These are phyloP conservation scores for Sporothrix schenckii DNA, from an alignment of 2,329 filamentous ascomycete species.

Conservation along the genomic window DNA sequence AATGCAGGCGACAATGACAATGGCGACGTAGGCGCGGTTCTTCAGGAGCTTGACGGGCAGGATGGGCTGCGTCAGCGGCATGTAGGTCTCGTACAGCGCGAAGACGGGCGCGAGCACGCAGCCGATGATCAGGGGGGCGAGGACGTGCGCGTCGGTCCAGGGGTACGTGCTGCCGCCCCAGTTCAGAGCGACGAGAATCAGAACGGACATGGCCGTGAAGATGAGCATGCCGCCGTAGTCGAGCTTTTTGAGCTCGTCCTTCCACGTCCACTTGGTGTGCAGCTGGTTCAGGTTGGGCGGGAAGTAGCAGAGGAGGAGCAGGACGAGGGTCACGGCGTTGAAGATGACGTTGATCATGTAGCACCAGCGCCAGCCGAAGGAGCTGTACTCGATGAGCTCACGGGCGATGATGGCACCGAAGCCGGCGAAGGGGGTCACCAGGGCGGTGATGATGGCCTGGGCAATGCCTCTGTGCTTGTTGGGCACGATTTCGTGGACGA, in stretches of 20 bases:
- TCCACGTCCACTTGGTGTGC: constrained; percentile 44
- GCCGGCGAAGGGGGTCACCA: constrained; percentile 39
- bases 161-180: constrained; percentile 50
- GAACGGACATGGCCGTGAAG: constrained; percentile 50
- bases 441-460: constrained; percentile 41
- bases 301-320: constrained; percentile 47
- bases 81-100: constrained; percentile 40
- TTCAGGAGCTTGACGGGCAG: constrained; percentile 45
- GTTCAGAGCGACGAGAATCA: constrained; percentile 53
- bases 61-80: constrained; percentile 42
- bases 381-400: constrained; percentile 43
- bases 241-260: constrained; percentile 43
- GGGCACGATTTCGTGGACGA: constrained; percentile 48
- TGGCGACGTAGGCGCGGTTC: constrained; percentile 41
- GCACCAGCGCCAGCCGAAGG: constrained; percentile 47
- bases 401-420: constrained; percentile 43
- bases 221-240: constrained; percentile 51
- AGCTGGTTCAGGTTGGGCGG: constrained; percentile 46
- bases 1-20: constrained; percentile 42
- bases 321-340: constrained; percentile 42
- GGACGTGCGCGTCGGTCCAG: constrained; percentile 46
- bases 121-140: constrained; percentile 42
- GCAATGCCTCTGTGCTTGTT: constrained; percentile 47
- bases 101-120: constrained; percentile 38
- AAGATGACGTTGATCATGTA: constrained; percentile 49